Evolutionary conservation across 345 rosid genomes (phyloP).

Genomic region (Eucalyptus erythrocorys): DNA sequence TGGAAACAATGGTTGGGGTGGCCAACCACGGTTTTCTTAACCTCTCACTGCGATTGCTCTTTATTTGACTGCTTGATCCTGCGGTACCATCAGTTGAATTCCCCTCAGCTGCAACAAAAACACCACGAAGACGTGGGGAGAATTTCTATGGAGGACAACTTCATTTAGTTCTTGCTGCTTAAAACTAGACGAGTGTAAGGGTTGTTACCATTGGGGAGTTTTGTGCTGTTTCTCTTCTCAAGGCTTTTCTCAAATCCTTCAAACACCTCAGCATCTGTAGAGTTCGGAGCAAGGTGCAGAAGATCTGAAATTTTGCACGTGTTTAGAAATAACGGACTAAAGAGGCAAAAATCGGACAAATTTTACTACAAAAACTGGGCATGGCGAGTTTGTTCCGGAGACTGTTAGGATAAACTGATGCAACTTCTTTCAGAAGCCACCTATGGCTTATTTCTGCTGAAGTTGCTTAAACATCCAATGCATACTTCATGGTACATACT

Average conservation of each 20-base stretch:
- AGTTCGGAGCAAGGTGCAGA: conserved; percentile 51
- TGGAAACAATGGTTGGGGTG: background rate
- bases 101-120: background rate
- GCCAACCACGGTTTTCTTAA: background rate
- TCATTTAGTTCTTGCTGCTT: background rate
- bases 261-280: conserved; percentile 54
- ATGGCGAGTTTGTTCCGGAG: background rate
- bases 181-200: background rate
- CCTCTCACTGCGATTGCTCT: background rate
- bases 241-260: conserved; percentile 36
- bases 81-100: background rate
- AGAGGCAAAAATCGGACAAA: background rate
- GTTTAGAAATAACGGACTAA: background rate
- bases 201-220: background rate
- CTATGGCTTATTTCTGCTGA: background rate
- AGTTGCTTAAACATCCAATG: background rate
- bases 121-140: background rate
- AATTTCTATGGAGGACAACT: background rate
- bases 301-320: conserved; percentile 21
- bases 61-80: background rate
- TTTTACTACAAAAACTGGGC: background rate
- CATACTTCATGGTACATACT: background rate
- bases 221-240: background rate
- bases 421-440: background rate
- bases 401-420: background rate